These are phyloP conservation scores for Leccinum broughii DNA, from an alignment of 768 basidiomycete species.

Conservation along the genomic window DNA sequence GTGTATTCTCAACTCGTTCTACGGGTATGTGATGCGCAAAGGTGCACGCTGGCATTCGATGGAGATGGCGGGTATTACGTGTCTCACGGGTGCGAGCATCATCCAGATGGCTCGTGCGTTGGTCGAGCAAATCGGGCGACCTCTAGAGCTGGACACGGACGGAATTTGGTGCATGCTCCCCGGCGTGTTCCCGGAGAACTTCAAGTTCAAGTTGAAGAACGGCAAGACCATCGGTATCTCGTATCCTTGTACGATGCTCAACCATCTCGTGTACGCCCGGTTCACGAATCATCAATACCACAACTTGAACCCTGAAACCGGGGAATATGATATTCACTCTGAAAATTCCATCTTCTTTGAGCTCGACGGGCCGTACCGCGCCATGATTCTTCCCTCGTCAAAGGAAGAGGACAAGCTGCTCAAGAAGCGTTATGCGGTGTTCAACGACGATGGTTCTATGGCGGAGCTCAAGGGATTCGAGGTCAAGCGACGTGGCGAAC, in stretches of 20 bases:
- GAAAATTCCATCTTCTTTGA: slow-evolving; percentile 99
- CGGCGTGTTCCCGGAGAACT: slow-evolving; percentile 96
- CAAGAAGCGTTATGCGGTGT: slow-evolving; percentile 99
- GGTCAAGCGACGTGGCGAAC: slow-evolving; percentile 81
- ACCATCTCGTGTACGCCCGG: slow-evolving; percentile 91
- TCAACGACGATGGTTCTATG: slow-evolving; percentile 96
- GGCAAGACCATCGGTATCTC: slow-evolving; percentile 90
- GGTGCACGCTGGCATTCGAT: slow-evolving; percentile 99
- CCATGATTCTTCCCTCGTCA: slow-evolving; percentile 98
- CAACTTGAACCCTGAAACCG: slow-evolving; percentile 80
- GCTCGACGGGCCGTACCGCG: slow-evolving; percentile 96
- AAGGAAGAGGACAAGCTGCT: slow-evolving; percentile 98
- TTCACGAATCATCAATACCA: slow-evolving; percentile 99
- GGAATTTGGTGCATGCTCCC: slow-evolving; percentile 99
- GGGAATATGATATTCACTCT: slow-evolving; percentile 81
- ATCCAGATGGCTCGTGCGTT: slow-evolving; percentile 98
- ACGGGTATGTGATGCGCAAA: slow-evolving; percentile 99
- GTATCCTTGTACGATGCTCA: slow-evolving; percentile 99
- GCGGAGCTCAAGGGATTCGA: slow-evolving; percentile 99
- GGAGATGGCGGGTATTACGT: slow-evolving; percentile 99
- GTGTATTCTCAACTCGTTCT: slow-evolving; percentile 99
- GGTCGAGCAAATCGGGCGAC: slow-evolving; percentile 96
- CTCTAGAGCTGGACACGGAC: slow-evolving; percentile 96
- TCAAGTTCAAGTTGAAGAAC: slow-evolving; percentile 86
- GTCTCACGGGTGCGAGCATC: slow-evolving; percentile 94